Evolutionary conservation across 1,284 basidiomycete species (phyloP).

Genomic region (Blastosporella zonata): DNA sequence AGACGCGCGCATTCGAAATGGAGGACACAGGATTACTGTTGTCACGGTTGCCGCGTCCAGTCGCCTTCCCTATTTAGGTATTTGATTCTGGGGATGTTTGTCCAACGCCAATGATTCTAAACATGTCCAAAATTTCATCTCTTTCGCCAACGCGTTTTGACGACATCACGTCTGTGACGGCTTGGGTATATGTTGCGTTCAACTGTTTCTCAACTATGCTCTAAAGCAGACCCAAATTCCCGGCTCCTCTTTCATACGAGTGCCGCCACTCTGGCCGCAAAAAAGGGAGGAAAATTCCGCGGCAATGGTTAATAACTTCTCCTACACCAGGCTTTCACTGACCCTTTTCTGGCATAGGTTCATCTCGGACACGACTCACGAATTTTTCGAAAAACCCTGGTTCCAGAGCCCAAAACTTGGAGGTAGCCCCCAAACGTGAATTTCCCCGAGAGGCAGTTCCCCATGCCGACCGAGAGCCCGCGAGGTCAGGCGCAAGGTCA

Average conservation of each 20-base stretch:
- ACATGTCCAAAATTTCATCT: slow-evolving; percentile 5
- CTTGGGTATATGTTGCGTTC: slow-evolving; percentile 13
- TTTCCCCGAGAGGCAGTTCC: slow-evolving; percentile 19
- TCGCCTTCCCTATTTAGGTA: neutral
- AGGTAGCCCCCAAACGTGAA: slow-evolving; percentile 15
- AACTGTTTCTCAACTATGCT: slow-evolving; percentile 10
- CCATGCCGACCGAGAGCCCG: slow-evolving; percentile 10
- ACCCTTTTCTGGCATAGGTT: slow-evolving; percentile 5
- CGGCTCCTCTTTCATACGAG: slow-evolving; percentile 9
- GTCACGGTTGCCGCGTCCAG: too few relatives aligned
- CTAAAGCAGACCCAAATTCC: slow-evolving; percentile 2
- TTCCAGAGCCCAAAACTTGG: slow-evolving; percentile 5
- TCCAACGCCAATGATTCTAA: neutral
- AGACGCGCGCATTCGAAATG: too few relatives aligned
- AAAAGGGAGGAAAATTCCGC: neutral
- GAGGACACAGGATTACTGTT: too few relatives aligned
- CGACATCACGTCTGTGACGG: neutral
- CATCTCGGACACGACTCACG: slow-evolving; percentile 17
- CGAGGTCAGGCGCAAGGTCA: neutral
- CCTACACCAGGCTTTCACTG: neutral
- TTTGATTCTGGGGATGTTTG: neutral
- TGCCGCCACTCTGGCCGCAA: neutral
- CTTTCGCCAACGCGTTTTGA: neutral
- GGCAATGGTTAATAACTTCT: slow-evolving; percentile 1
- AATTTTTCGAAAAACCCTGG: slow-evolving; percentile 10